These are phyloP conservation scores for Acephala macrosclerotiorum DNA, from an alignment of 2,329 filamentous ascomycete genomes.

Conservation along the genomic window DNA sequence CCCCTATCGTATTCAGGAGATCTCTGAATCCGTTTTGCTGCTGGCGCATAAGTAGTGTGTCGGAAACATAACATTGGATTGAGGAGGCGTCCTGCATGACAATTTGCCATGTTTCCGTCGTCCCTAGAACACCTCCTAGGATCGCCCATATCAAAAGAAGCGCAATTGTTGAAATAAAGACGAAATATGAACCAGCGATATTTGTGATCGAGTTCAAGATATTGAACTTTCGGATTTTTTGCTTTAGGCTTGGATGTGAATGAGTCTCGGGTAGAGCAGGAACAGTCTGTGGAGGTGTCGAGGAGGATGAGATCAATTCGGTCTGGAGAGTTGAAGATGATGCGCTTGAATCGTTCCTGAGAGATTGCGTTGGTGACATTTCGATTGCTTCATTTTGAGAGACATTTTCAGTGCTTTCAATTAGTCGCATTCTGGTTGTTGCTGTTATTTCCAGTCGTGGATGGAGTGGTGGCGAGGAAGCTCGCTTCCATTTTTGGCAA, in stretches of 20 bases:
- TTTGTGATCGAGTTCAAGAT: not conserved
- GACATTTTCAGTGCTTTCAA: not conserved
- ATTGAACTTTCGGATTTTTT: constrained; percentile 2
- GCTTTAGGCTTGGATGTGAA: not conserved
- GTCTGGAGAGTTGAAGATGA: not conserved
- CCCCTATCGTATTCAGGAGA: not conserved
- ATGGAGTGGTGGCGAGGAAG: constrained; percentile 9
- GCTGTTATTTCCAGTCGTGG: constrained; percentile 9
- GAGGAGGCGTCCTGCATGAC: constrained; percentile 16
- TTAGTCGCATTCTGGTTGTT: not conserved
- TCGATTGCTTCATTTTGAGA: not conserved
- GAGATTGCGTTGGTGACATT: not conserved
- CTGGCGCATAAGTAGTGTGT: constrained; percentile 13
- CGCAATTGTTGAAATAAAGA: not conserved
- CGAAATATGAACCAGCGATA: constrained; percentile 1
- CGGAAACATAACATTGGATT: constrained; percentile 17
- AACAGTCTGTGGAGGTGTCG: not conserved
- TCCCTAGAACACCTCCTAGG: constrained; percentile 4
- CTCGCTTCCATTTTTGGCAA: not conserved
- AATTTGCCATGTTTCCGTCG: constrained; percentile 18
- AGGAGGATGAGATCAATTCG: not conserved
- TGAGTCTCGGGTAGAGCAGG: not conserved
- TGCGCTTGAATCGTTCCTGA: not conserved
- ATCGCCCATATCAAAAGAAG: constrained; percentile 10
- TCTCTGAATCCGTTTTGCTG: constrained; percentile 2